Evolutionary conservation across 331 rosid species (phyloP), one percentile per base, ranked within the genome.

Genomic region (Arachis monticola): DNA sequence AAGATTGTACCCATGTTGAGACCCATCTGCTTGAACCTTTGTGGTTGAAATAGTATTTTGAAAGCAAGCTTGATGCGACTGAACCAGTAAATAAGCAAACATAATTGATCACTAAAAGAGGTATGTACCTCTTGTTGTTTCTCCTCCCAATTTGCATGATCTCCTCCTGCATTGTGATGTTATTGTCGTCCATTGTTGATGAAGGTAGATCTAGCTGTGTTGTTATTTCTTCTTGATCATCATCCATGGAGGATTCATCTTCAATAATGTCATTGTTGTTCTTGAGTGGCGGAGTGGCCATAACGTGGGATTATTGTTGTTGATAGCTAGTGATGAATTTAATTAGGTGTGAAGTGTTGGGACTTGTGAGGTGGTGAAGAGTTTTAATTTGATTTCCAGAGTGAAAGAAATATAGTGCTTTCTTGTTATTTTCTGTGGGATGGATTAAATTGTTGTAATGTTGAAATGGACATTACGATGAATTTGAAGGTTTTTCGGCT

Each of bases 41-140:
- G 78, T 86, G 93, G 42, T 45, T 82, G 87, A 88, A 88, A 59
- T 86, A 88, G 83, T 77, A 88, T 55, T 84, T 88, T 0, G 90
- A 83, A 67, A 86, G 92, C 13, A 86, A 51, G 48, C 84, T 61
- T 13, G 93, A 78, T 1, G 93, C 86, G 50, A 80, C 38, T 0
- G 90, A 86, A 14, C 93, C 90, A 3, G 84, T 60, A 61, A 88
- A 88, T 40, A 88, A 87, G 31, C 52, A 78, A 0, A 77, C 6
- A 64, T 79, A 88, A 41, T 88, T 88, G 2, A 75, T 30, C 7
- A 82, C 31, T 53, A 88, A 51, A 42, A 88, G 84, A 38, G 82
- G 84, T 32, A 82, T 9, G 10, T 81, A 85, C 48, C 56, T 51
- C 47, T 59, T 77, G 74, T 31, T 80, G 3, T 10, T 59, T 59